phyloP scores from a whole-genome alignment of 371 early-diverging fungal genomes.

The Mucor ambiguus region DNA sequence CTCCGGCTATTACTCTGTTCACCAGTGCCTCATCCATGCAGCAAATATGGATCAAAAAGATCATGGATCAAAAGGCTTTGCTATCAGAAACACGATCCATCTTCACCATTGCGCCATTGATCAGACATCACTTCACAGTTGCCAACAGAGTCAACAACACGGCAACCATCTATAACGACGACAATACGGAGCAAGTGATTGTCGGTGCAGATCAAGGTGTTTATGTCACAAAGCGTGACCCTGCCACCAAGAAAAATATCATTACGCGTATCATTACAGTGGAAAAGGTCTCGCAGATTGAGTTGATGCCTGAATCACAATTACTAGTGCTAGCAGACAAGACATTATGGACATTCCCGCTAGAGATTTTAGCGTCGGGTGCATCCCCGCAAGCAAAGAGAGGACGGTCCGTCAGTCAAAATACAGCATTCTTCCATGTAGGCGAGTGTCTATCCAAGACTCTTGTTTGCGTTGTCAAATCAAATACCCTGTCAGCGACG shows the following conservation, averaged over 20 bases:
- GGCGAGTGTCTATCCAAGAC: conserved; percentile 50
- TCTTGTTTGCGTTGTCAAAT: conserved; percentile 76
- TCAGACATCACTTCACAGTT: conserved; percentile 29
- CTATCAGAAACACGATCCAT: conserved; percentile 58
- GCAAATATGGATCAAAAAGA: conserved; percentile 82
- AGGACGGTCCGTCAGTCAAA: conserved; percentile 73
- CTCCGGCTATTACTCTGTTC: conserved; percentile 69
- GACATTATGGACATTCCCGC: conserved; percentile 72
- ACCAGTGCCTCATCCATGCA: conserved; percentile 74
- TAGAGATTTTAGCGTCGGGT: conserved; percentile 73
- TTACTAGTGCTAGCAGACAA: conserved; percentile 84
- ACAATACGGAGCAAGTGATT: conserved; percentile 32
- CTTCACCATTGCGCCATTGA: conserved; percentile 56
- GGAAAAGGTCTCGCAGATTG: conserved; percentile 85
- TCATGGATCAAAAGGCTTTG: conserved; percentile 69
- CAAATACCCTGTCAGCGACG: conserved; percentile 68
- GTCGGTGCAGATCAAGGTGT: conserved; percentile 52
- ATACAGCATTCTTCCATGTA: conserved; percentile 83
- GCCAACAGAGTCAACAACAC: conserved; percentile 42
- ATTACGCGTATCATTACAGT: conserved; percentile 64
- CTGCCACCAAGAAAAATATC: conserved; percentile 20
- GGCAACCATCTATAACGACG: conserved; percentile 9
- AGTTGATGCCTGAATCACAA: conserved; percentile 73
- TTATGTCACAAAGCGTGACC: conserved; percentile 29
- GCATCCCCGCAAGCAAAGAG: conserved; percentile 26